Conservation (phyloP, 371 early-diverging fungal genomes). For the Mucor piriformis region DNA sequence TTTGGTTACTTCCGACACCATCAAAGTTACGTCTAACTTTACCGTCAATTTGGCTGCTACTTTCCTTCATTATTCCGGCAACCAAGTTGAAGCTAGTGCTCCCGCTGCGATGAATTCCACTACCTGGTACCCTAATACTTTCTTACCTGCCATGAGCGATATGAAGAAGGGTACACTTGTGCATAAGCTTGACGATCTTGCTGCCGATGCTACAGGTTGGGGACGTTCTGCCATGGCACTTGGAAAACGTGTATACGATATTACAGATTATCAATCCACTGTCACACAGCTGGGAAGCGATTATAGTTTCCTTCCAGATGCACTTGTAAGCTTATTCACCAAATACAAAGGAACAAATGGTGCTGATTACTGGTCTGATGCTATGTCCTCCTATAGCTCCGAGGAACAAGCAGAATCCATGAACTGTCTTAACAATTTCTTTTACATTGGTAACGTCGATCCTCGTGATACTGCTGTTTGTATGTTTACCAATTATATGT, state of each 20-base stretch:
- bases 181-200: conserved; percentile 34
- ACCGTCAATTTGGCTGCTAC: conserved; percentile 26
- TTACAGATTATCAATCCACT: conserved; percentile 62
- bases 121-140: conserved; percentile 64
- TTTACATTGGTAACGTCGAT: conserved; percentile 86
- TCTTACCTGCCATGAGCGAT: conserved; percentile 58
- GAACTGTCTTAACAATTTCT: conserved; percentile 79
- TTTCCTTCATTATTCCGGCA: conserved; percentile 37
- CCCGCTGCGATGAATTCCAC: not conserved
- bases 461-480: conserved; percentile 74
- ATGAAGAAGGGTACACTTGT: conserved; percentile 69
- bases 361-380: conserved; percentile 35
- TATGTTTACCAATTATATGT: conserved; percentile 82
- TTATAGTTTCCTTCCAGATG: conserved; percentile 43
- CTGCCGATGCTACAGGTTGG: conserved; percentile 35
- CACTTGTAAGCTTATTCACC: conserved; percentile 59
- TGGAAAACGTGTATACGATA: conserved; percentile 70
- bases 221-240: conserved; percentile 57
- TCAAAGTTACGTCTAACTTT: conserved; percentile 10
- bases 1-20: conserved; percentile 32
- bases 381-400: conserved; percentile 18
- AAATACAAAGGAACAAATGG: conserved; percentile 64
- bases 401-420: conserved; percentile 33
- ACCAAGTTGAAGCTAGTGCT: conserved; percentile 3
- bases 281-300: conserved; percentile 41